Evolutionary conservation across 208 protist genomes (phyloP).

Genomic region (Acanthamoeba sp.): DNA sequence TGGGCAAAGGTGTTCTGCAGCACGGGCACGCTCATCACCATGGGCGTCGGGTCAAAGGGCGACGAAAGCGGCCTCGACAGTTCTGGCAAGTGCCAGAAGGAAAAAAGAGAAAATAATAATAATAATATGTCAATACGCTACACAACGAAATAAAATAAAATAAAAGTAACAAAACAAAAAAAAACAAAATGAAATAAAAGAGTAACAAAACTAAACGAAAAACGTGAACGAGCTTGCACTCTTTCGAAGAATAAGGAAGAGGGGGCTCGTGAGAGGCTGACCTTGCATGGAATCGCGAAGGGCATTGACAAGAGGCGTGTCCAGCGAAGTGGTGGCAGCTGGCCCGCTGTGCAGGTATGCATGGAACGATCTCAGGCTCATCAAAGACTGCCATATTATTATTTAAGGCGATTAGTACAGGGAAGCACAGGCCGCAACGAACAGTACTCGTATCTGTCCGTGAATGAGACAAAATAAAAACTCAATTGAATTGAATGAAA

Average conservation of each 20-base stretch:
- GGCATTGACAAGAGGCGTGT: not conserved
- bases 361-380: slow-evolving; percentile 18
- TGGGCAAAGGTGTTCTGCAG: not conserved
- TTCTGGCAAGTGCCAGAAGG: not conserved
- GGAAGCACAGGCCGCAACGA: not conserved
- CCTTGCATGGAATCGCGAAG: not conserved
- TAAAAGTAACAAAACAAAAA: too few relatives aligned
- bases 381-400: not conserved
- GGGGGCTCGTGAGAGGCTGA: too few relatives aligned
- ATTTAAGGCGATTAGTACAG: not conserved
- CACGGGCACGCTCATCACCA: not conserved
- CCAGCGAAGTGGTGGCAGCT: not conserved
- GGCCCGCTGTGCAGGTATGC: not conserved
- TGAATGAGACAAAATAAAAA: too few relatives aligned
- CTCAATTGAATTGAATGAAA: too few relatives aligned
- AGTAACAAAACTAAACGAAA: too few relatives aligned
- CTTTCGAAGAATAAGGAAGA: too few relatives aligned
- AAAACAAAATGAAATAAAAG: too few relatives aligned
- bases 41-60: not conserved
- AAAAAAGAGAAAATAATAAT: not conserved
- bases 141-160: too few relatives aligned
- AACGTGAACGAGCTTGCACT: too few relatives aligned
- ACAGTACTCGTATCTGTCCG: too few relatives aligned
- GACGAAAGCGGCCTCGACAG: not conserved
- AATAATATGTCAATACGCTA: too few relatives aligned